These are phyloP conservation scores for Wickerhamiella cacticola DNA, from an alignment of 805 yeast genomes.

Conservation along the genomic window DNA sequence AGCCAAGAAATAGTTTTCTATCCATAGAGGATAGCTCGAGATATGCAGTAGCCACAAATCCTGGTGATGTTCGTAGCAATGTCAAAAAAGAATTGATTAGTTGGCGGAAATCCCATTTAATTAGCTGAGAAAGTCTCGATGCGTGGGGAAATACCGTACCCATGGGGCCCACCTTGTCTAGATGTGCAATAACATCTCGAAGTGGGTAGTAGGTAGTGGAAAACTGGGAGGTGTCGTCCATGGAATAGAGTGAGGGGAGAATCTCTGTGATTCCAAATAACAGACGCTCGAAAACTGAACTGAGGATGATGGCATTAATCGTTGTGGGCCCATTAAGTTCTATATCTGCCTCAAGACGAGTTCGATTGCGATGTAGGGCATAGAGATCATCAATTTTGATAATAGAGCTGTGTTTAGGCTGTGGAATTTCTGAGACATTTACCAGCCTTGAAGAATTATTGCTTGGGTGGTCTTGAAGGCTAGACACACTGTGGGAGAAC, in stretches of 20 bases:
- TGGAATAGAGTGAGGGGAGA: background rate
- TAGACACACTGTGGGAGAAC: background rate
- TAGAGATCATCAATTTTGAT: conserved; percentile 9
- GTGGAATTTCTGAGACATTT: background rate
- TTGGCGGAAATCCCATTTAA: conserved; percentile 24
- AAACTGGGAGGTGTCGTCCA: conserved; percentile 17
- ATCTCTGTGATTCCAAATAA: conserved; percentile 1
- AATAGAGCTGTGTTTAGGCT: conserved; percentile 8
- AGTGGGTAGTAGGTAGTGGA: conserved; percentile 18
- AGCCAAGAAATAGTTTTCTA: conserved; percentile 14
- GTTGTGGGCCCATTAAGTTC: conserved; percentile 6
- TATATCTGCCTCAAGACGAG: conserved; percentile 6
- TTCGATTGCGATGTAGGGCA: background rate
- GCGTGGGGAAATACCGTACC: conserved; percentile 14
- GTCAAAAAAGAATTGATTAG: conserved; percentile 28
- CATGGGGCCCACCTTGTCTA: conserved; percentile 15
- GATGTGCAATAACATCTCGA: conserved; percentile 16
- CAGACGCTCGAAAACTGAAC: conserved; percentile 13
- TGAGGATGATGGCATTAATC: conserved; percentile 11
- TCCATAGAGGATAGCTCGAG: conserved; percentile 16
- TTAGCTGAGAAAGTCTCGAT: conserved; percentile 11
- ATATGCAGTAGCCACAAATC: conserved; percentile 26
- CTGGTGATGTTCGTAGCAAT: conserved; percentile 27
- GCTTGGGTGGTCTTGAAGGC: background rate
- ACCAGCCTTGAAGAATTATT: conserved; percentile 6